Percentiles rank a stretch among this genome's conserved stretches.
These are phyloP conservation scores for Chenopodium album DNA, from an alignment of 148 eudicot species.

Conservation along the genomic window DNA sequence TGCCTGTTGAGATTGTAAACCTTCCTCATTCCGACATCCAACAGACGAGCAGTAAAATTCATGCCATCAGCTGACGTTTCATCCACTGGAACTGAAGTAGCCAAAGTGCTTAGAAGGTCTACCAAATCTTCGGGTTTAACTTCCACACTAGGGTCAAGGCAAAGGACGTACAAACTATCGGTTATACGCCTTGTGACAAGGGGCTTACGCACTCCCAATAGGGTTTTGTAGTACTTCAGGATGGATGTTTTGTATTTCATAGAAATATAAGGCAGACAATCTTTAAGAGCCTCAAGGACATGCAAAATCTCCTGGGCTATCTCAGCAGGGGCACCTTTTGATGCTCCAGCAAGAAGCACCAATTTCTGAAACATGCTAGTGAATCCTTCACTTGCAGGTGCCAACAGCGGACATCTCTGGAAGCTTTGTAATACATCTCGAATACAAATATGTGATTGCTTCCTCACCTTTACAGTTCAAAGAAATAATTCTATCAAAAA, in stretches of 20 bases:
- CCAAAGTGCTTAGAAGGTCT: slow-evolving; percentile 70
- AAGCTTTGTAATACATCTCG: slow-evolving; percentile 66
- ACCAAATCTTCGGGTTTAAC: slow-evolving; percentile 68
- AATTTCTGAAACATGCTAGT: slow-evolving; percentile 60
- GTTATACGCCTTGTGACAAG: slow-evolving; percentile 76
- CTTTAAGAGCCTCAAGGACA: slow-evolving; percentile 75
- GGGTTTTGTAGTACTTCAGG: slow-evolving; percentile 66
- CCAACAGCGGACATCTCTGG: slow-evolving; percentile 50
- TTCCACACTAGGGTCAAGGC: slow-evolving; percentile 53
- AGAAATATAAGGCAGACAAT: slow-evolving; percentile 69
- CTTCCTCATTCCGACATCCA: slow-evolving; percentile 79
- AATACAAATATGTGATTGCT: slow-evolving; percentile 60
- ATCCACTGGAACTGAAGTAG: slow-evolving; percentile 46
- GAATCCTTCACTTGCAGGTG: slow-evolving; percentile 80
- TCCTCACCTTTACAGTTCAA: slow-evolving; percentile 56
- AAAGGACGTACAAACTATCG: slow-evolving; percentile 62
- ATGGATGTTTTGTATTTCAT: slow-evolving; percentile 52
- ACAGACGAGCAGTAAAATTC: slow-evolving; percentile 75
- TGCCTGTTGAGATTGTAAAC: slow-evolving; percentile 55
- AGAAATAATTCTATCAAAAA: not conserved
- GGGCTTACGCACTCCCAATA: slow-evolving; percentile 64
- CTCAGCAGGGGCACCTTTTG: slow-evolving; percentile 53
- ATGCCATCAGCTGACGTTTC: slow-evolving; percentile 83
- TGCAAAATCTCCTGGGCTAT: slow-evolving; percentile 80
- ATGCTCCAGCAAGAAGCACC: slow-evolving; percentile 71